Conservation (phyloP, 1,284 basidiomycete genomes). For the Leccinum cinnamomeum region DNA sequence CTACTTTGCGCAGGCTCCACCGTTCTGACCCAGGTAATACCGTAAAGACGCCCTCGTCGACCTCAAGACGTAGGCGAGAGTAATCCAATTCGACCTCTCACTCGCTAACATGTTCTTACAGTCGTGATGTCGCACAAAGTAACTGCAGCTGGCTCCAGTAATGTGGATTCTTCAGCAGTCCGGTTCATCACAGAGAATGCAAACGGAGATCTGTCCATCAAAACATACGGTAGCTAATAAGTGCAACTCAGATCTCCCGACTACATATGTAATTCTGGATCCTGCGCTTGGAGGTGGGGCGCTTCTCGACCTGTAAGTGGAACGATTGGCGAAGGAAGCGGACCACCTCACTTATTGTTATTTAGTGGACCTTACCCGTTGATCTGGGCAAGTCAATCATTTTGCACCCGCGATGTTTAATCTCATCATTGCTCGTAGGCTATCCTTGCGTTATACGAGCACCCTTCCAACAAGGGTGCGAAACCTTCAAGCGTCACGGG, state of each 20-base stretch:
- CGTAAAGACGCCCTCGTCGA: no score
- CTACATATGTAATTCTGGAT: conserved; percentile 76
- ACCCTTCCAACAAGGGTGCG: conserved; percentile 62
- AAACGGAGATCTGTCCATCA: no score
- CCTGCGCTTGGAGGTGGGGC: conserved; percentile 84
- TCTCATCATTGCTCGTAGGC: conserved; percentile 44
- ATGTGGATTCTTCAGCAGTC: no score
- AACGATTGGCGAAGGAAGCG: background rate
- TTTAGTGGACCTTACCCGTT: conserved; percentile 78
- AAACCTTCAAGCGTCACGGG: conserved; percentile 58
- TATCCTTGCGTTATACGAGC: conserved; percentile 77
- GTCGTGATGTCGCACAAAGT: no score
- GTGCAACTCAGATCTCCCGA: conserved; percentile 53
- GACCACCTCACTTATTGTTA: conserved; percentile 4
- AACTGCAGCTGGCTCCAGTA: no score
- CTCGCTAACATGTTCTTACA: no score
- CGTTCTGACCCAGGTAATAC: no score
- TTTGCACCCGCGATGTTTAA: background rate
- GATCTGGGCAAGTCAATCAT: conserved; percentile 59
- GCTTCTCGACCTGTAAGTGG: conserved; percentile 74
- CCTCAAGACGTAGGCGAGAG: no score
- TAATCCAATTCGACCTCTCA: no score
- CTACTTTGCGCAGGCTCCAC: no score
- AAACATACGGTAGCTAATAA: background rate
- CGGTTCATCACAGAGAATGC: no score